Base-by-base conservation (phyloP, 2,329 filamentous ascomycete genomes). In the Trichoderma atroviride region DNA sequence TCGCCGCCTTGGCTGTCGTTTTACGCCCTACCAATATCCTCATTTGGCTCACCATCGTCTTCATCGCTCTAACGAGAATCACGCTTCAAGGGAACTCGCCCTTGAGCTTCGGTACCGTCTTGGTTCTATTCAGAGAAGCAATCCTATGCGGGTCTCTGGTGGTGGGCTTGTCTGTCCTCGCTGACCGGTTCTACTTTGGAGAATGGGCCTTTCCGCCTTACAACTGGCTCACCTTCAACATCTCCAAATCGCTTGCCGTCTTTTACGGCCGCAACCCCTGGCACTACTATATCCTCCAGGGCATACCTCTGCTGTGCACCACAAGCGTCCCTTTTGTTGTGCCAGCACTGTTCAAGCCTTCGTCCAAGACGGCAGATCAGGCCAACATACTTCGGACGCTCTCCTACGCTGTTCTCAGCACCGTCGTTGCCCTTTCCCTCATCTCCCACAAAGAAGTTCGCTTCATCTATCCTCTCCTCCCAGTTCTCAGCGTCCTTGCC, bases 391-490 rank as follows among this genome's bases (percentile, higher is more conserved):
- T 79, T 76, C 71, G 64, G 77, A 81, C 71, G 43, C 81, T 94
- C 10, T 84, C 88, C 11, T 83, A 84, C 35, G 83, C 88, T 9
- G 84, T 91, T 53, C 72, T 90, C 67, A 79, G 88, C 35, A 91
- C 90, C 69, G 81, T 92, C 11, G 77, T 81, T 1, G 79, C 84
- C 2, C 85, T 98, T 40, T 97, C 93, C 1, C 77, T 92, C 58
- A 92, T 98, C 73, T 89, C 93, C 1, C 96, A 99, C 82, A 99
- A 99, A 79, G 96, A 99, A 84, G 92, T 97, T 74, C 93, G 96
- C 75, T 99, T 99, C 83, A 92, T 98, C 73, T 97, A 97, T 76
- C 95, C 96, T 1, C 86, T 99, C 22, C 86, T 98, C 1, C 95
- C 96, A 1, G 86, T 90, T n/a, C 86, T 99, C 7, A 93, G 96